Base-by-base conservation (phyloP, 345 rosid genomes). In the Viola odorata region DNA sequence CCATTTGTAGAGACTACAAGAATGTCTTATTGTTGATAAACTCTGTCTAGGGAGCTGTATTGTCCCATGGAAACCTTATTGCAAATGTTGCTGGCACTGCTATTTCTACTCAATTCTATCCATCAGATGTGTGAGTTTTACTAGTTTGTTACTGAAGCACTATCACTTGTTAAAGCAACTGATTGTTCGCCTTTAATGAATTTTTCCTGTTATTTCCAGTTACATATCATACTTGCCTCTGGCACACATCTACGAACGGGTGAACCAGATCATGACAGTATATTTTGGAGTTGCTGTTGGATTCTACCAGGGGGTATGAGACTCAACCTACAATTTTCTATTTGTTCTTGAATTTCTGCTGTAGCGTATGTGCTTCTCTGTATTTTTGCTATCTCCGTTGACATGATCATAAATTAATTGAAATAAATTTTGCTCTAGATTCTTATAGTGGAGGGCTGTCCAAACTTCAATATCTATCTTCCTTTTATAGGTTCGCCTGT, bases 171-270 rank as follows among this genome's bases (percentile, higher is more conserved):
- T 57, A 52, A 53, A 37, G 63, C 59, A 45, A 50, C 57, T 11
- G 16, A 56, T 48, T 47, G 39, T 73, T 57, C 50, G 17, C 13
- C 54, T 54, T 68, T 41, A 40, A 62, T 65, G 69, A 67, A 64
- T 59, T 37, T 15, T 68, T 39, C 63, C 48, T 61, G 60, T 15
- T 53, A 61, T 65, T 69, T 14, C 50, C 87, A 94, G 99, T 39
- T 87, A 81, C 78, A 90, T 94, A 71, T 94, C 97, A 40, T 94
- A 94, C 77, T 91, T 94, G 72, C 99, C 99, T 3, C 70, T 90
- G 84, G 97, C 97, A 56, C 99, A 94, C 81, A 94, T 94, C 66
- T 94, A 83, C 57, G 99, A 94, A 77, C 82, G 99, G 42, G 82
- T 74, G 55, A 87, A 83, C 74, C 97, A 87, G 70, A 69, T 90